Percentiles rank a stretch among this genome's conserved stretches.
Evolutionary conservation across 345 rosid genomes (phyloP).

Genomic region (Pistacia atlantica): DNA sequence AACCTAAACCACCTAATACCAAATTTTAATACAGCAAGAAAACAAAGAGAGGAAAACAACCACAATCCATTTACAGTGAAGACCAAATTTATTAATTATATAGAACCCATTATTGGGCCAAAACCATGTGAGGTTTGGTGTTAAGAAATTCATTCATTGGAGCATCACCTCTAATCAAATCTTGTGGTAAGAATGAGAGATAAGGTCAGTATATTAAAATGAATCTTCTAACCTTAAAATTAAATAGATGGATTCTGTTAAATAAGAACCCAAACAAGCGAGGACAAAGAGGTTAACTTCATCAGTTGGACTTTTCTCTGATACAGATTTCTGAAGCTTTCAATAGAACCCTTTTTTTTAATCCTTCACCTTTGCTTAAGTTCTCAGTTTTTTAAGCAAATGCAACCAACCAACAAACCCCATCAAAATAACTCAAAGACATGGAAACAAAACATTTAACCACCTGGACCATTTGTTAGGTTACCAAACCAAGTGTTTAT

Average conservation of each 20-base stretch:
- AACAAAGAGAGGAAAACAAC: conserved; percentile 44
- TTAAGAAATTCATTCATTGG: conserved; percentile 10
- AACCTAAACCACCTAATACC: conserved; percentile 56
- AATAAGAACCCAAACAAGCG: conserved; percentile 29
- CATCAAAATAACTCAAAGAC: conserved; percentile 21
- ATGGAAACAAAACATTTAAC: conserved; percentile 24
- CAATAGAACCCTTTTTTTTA: conserved; percentile 14
- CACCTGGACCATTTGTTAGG: conserved; percentile 31
- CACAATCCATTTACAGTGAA: conserved; percentile 20
- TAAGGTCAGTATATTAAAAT: conserved; percentile 11
- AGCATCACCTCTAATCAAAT: conserved; percentile 8
- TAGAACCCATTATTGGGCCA: conserved; percentile 19
- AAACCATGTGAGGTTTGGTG: conserved; percentile 35
- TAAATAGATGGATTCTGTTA: conserved; percentile 18
- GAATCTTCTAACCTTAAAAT: conserved; percentile 6
- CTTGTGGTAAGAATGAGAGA: not conserved
- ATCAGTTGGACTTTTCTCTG: conserved; percentile 18
- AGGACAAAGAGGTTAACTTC: conserved; percentile 41
- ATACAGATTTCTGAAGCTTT: conserved; percentile 26
- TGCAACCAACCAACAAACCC: conserved; percentile 14
- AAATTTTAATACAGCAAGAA: conserved; percentile 42
- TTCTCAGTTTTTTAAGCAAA: conserved; percentile 26
- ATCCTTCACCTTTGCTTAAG: conserved; percentile 33
- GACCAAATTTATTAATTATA: conserved; percentile 11
- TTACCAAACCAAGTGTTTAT: conserved; percentile 5